Evolutionary conservation across 495 filamentous ascomycete species (phyloP).

Genomic region (Penicillium manginii): DNA sequence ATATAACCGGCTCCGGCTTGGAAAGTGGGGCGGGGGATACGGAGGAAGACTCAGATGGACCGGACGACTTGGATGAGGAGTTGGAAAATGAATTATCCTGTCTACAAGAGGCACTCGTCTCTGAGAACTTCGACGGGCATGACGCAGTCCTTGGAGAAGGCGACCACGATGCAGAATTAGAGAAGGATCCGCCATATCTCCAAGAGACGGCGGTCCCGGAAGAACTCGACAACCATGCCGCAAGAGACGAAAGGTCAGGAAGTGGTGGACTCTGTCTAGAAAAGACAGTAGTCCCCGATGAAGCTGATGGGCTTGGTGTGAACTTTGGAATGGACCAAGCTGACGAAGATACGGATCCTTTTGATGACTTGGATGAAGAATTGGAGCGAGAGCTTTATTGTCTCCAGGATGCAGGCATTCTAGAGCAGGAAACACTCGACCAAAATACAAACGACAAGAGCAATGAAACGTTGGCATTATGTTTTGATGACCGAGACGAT

Average conservation of each 20-base stretch:
- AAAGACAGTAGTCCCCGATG: neutral
- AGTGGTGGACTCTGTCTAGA: neutral
- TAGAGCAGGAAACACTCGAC: neutral
- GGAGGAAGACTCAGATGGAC: slow-evolving; percentile 27
- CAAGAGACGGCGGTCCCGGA: neutral
- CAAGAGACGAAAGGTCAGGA: neutral
- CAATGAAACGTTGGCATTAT: neutral
- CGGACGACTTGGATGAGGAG: slow-evolving; percentile 21
- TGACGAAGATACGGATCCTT: slow-evolving; percentile 3
- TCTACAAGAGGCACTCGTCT: slow-evolving; percentile 6
- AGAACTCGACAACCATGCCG: neutral
- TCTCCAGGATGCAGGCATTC: slow-evolving; percentile 13
- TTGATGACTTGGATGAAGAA: slow-evolving; percentile 24
- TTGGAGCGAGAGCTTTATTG: slow-evolving; percentile 22
- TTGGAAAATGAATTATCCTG: slow-evolving; percentile 10
- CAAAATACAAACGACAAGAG: neutral
- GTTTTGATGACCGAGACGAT: slow-evolving; percentile 23
- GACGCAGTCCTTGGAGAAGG: neutral
- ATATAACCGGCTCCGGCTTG: neutral
- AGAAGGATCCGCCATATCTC: neutral
- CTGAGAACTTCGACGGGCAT: neutral
- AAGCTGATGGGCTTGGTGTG: neutral
- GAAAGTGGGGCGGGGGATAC: slow-evolving; percentile 21
- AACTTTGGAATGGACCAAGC: neutral
- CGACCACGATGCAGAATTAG: neutral